Percentiles rank a stretch among this genome's conserved stretches.
phyloP scores from a whole-genome alignment of 202 grass and related monocot species.

The Schoenoplectus triqueter region DNA sequence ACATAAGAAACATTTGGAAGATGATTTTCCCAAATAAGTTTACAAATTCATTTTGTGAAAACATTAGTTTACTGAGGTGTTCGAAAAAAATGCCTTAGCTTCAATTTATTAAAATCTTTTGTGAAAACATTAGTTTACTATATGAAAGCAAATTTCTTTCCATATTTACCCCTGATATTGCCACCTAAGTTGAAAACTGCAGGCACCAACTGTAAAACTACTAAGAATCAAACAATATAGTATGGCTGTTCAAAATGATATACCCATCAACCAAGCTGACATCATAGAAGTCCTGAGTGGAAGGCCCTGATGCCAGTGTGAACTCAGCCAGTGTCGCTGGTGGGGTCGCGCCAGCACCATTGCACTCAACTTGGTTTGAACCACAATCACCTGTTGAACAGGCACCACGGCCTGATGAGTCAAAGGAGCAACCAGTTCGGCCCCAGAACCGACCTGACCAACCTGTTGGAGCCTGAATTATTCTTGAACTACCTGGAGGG shows the following conservation, averaged over 20 bases:
- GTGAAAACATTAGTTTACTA: not conserved
- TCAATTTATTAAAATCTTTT: conserved; percentile 4
- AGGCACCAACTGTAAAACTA: not conserved
- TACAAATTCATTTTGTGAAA: not conserved
- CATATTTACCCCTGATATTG: not conserved
- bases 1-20: not conserved
- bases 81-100: not conserved
- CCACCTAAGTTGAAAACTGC: not conserved
- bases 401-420: conserved; percentile 39
- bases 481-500: conserved; percentile 51
- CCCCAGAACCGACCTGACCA: conserved; percentile 94
- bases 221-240: not conserved
- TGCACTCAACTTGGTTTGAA: conserved; percentile 68
- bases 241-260: not conserved
- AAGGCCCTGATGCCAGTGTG: conserved; percentile 55
- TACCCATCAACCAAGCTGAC: conserved; percentile 89
- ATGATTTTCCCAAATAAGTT: conserved; percentile 6
- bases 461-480: conserved; percentile 55
- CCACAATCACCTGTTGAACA: conserved; percentile 92
- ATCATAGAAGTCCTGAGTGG: conserved; percentile 82
- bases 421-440: conserved; percentile 75
- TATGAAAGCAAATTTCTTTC: not conserved
- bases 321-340: conserved; percentile 87
- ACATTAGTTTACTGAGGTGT: not conserved
- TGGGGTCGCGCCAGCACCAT: conserved; percentile 51